phyloP scores from a whole-genome alignment of 345 rosid species.

The Mallotus nudiflorus region DNA sequence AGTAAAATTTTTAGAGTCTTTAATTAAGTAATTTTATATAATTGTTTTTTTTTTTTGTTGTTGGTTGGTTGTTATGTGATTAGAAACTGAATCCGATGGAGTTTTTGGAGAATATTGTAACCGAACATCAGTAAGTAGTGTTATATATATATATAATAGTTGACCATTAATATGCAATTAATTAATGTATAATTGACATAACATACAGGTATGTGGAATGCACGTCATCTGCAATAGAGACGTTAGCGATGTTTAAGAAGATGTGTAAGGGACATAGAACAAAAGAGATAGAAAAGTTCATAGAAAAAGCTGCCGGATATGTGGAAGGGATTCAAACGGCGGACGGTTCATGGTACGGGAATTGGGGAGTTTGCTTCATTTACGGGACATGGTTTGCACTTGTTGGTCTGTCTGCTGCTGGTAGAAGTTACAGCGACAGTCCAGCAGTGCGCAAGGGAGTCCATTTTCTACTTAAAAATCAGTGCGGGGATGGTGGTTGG shows the following conservation, averaged over 20 bases:
- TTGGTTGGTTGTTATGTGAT: not conserved
- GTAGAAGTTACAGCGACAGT: constrained; percentile 40
- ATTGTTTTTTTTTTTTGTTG: not conserved
- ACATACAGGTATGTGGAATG: constrained; percentile 46
- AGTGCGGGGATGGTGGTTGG: constrained; percentile 52
- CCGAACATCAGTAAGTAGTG: constrained; percentile 44
- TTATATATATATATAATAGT: too few species aligned
- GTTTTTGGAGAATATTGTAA: constrained; percentile 46
- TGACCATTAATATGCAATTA: too few species aligned
- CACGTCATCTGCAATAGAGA: constrained; percentile 49
- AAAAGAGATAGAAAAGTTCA: constrained; percentile 48
- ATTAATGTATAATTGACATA: too few species aligned
- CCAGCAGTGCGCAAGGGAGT: constrained; percentile 40
- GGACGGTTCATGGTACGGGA: constrained; percentile 68
- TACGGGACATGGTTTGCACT: constrained; percentile 52
- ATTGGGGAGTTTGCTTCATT: constrained; percentile 61
- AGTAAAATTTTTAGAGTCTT: not conserved
- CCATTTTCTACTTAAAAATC: constrained; percentile 43
- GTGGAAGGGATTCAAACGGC: constrained; percentile 42
- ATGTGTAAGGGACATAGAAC: constrained; percentile 44
- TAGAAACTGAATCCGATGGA: constrained; percentile 64
- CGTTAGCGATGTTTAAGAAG: constrained; percentile 41
- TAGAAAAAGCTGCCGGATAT: constrained; percentile 36
- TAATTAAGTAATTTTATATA: too few species aligned
- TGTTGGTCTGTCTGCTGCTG: constrained; percentile 47